A percentile compares a stretch with the other conserved stretches of the same genome.
phyloP scores from a whole-genome alignment of 345 rosid species.

The Eucalyptus albens region DNA sequence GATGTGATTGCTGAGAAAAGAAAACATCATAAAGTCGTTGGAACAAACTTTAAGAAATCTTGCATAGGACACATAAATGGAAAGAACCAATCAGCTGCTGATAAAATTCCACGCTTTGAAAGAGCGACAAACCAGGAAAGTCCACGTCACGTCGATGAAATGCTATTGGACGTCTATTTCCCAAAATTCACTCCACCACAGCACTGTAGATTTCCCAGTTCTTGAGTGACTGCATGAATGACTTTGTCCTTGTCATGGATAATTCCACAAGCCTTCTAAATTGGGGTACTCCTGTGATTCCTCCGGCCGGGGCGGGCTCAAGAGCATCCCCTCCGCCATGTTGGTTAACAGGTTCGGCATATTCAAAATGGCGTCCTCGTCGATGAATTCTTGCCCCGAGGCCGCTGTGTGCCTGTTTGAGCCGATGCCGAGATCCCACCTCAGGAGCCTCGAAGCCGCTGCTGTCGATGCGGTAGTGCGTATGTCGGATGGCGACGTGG shows the following conservation, averaged over 20 bases:
- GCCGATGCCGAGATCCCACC: background rate
- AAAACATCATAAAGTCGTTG: background rate
- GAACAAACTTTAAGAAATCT: background rate
- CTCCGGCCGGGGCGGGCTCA: conserved; percentile 24
- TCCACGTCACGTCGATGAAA: background rate
- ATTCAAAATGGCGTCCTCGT: conserved; percentile 61
- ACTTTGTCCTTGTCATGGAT: background rate
- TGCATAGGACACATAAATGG: background rate
- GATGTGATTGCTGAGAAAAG: background rate
- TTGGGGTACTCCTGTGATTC: conserved; percentile 45
- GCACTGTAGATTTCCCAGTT: background rate
- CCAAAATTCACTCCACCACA: background rate
- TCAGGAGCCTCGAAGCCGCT: conserved; percentile 16
- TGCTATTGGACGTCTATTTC: background rate
- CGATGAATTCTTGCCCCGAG: conserved; percentile 22
- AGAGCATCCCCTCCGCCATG: conserved; percentile 89
- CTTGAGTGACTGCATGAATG: background rate
- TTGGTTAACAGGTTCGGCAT: conserved; percentile 70
- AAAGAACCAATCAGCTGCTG: background rate
- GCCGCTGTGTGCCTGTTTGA: background rate
- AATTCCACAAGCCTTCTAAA: conserved; percentile 56
- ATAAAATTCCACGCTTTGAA: background rate
- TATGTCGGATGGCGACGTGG: conserved; percentile 42
- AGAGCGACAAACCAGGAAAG: background rate
- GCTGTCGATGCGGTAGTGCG: conserved; percentile 50